Percentiles rank a stretch among this genome's conserved stretches.
Evolutionary conservation across 176 grass and related monocot genomes (phyloP).

Genomic region (Musa schizocarpa): DNA sequence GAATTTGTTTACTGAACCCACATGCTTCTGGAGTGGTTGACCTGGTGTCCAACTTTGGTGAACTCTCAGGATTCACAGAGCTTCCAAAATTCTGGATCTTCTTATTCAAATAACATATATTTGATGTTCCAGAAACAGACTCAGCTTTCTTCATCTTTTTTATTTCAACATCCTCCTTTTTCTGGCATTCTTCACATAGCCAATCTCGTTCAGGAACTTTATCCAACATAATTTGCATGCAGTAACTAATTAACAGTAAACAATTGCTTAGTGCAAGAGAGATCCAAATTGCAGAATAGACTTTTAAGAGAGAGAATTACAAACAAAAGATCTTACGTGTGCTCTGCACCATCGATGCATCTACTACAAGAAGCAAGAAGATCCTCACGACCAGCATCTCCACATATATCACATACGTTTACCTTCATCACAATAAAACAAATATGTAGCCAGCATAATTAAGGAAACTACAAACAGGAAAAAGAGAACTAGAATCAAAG

Average conservation of each 20-base stretch:
- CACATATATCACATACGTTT: conserved; percentile 98
- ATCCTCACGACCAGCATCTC: conserved; percentile 87
- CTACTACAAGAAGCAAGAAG: conserved; percentile 82
- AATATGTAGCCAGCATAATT: conserved; percentile 7
- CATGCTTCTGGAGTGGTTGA: conserved; percentile 34
- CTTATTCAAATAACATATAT: conserved; percentile 18
- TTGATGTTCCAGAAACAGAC: conserved; percentile 22
- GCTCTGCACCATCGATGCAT: conserved; percentile 91
- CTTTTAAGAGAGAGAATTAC: conserved; percentile 9
- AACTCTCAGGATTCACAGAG: conserved; percentile 35
- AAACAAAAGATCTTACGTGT: conserved; percentile 56
- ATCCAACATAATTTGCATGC: conserved; percentile 84
- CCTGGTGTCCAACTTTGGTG: conserved; percentile 12
- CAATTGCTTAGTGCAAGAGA: conserved; percentile 10
- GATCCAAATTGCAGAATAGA: background rate
- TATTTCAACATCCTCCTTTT: conserved; percentile 32
- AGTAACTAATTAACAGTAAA: conserved; percentile 57
- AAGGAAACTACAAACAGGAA: background rate
- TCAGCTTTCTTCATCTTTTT: conserved; percentile 2
- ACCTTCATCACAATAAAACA: conserved; percentile 45
- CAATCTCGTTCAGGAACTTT: conserved; percentile 88
- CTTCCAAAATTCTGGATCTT: conserved; percentile 33
- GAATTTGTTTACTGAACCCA: conserved; percentile 30
- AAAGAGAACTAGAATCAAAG: conserved; percentile 10
- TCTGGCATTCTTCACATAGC: conserved; percentile 94